Percentiles rank a stretch among this genome's conserved stretches.
Conservation (phyloP, 1,139 yeast genomes). For the Ogataea hybrid region DNA sequence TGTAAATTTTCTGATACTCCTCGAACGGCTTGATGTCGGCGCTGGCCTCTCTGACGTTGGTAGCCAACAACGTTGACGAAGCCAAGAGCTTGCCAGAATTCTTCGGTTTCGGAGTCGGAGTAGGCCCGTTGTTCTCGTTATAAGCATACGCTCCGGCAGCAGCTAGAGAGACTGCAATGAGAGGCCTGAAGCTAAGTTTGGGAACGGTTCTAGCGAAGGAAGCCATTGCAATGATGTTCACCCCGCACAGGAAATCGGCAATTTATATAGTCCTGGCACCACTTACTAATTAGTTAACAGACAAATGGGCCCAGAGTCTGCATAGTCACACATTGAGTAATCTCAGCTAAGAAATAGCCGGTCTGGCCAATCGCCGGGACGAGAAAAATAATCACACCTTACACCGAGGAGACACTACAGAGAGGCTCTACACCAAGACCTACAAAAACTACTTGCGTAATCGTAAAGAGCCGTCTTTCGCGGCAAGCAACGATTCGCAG, state of each 20-base stretch:
- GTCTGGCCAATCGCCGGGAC: background rate
- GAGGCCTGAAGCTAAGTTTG: constrained; percentile 1
- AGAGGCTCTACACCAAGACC: too few species aligned
- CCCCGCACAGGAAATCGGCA: background rate
- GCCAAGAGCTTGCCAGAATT: constrained; percentile 15
- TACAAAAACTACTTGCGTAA: constrained; percentile 33
- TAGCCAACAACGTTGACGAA: constrained; percentile 23
- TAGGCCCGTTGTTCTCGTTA: constrained; percentile 6
- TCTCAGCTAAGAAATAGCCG: background rate
- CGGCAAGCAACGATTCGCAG: constrained; percentile 52
- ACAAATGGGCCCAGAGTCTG: background rate
- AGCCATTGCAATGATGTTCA: background rate
- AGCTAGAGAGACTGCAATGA: constrained; percentile 2
- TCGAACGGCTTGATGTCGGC: constrained; percentile 34
- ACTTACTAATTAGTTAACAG: background rate
- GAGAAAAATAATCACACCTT: constrained; percentile 2
- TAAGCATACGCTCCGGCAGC: constrained; percentile 22
- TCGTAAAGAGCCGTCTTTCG: constrained; percentile 66
- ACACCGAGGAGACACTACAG: background rate
- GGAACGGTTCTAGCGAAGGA: constrained; percentile 3
- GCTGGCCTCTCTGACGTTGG: constrained; percentile 29
- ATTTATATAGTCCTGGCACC: background rate
- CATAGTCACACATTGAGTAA: background rate
- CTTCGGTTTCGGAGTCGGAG: constrained; percentile 4
- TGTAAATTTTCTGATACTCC: constrained; percentile 76